These are phyloP conservation scores for Phialemoniopsis sp. DNA, from an alignment of 2,329 filamentous ascomycete species.

Conservation along the genomic window DNA sequence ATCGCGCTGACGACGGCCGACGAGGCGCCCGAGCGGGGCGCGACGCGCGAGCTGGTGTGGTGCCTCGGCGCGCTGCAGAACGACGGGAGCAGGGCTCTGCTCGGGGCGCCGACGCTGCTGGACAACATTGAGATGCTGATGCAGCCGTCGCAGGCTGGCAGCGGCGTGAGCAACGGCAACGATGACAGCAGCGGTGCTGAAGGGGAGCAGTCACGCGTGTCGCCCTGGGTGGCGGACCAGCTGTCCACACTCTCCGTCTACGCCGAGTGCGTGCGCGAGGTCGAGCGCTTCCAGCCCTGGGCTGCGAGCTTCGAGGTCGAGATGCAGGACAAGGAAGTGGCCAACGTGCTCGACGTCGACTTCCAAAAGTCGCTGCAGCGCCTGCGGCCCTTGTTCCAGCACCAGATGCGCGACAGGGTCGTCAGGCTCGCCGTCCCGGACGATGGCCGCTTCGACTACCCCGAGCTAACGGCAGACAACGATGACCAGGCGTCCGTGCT, in stretches of 20 bases:
- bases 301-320: constrained; percentile 6
- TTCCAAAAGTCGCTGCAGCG: constrained; percentile 4
- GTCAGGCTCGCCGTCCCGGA: constrained; percentile 2
- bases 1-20: constrained; percentile 5
- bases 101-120: constrained; percentile 7
- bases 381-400: constrained; percentile 5
- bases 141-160: no score
- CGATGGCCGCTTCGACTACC: constrained; percentile 3
- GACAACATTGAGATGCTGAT: constrained; percentile 8
- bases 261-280: constrained; percentile 3
- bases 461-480: not conserved
- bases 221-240: constrained; percentile 5
- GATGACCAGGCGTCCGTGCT: not conserved
- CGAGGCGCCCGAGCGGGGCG: constrained; percentile 5
- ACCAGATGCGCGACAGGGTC: constrained; percentile 3
- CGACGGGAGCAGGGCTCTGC: constrained; percentile 7
- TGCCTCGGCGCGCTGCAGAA: constrained; percentile 7
- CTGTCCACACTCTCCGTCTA: constrained; percentile 6
- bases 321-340: constrained; percentile 8
- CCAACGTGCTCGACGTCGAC: constrained; percentile 8
- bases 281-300: constrained; percentile 9
- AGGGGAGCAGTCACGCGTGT: not conserved
- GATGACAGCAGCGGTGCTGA: no score
- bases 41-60: constrained; percentile 3
- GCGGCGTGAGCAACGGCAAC: no score